Percentiles rank a stretch among this genome's conserved stretches.
phyloP scores from a whole-genome alignment of 1,139 yeast species.

The Protomyces gravidus region DNA sequence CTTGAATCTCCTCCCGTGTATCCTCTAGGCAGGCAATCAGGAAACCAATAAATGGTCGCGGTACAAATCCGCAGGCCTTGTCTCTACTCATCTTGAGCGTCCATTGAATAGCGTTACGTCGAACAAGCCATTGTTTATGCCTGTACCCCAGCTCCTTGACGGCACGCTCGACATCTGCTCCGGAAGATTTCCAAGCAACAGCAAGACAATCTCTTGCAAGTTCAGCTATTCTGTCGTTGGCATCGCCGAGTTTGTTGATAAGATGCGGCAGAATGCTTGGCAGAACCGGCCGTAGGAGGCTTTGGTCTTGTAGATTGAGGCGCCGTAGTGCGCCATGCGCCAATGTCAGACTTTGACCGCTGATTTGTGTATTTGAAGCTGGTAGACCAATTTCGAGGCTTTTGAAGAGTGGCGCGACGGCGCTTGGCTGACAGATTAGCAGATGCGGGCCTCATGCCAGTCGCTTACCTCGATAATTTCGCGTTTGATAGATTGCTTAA shows the following conservation, averaged over 20 bases:
- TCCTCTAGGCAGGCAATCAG: conserved; percentile 45
- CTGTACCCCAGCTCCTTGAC: conserved; percentile 53
- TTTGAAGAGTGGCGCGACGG: conserved; percentile 19
- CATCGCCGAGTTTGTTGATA: conserved; percentile 52
- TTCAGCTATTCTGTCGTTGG: conserved; percentile 45
- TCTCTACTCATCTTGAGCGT: conserved; percentile 38
- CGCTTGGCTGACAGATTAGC: conserved; percentile 2
- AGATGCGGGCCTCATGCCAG: not conserved
- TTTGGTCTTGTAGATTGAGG: conserved; percentile 66
- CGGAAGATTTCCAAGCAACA: conserved; percentile 64
- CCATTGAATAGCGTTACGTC: conserved; percentile 47
- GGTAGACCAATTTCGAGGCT: conserved; percentile 13
- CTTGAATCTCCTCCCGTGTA: conserved; percentile 40
- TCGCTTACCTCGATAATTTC: conserved; percentile 18
- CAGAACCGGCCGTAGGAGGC: conserved; percentile 50
- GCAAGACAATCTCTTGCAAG: conserved; percentile 58
- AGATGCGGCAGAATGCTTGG: conserved; percentile 56
- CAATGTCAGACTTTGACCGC: conserved; percentile 48
- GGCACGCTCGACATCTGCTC: conserved; percentile 51
- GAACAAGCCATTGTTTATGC: conserved; percentile 45
- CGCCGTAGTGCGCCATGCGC: conserved; percentile 72
- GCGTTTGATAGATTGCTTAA: conserved; percentile 22
- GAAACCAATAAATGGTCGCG: conserved; percentile 45
- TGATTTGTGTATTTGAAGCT: conserved; percentile 14
- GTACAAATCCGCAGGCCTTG: conserved; percentile 44